These are phyloP conservation scores for Septoria linicola DNA, from an alignment of 2,329 filamentous ascomycete genomes.

Conservation along the genomic window DNA sequence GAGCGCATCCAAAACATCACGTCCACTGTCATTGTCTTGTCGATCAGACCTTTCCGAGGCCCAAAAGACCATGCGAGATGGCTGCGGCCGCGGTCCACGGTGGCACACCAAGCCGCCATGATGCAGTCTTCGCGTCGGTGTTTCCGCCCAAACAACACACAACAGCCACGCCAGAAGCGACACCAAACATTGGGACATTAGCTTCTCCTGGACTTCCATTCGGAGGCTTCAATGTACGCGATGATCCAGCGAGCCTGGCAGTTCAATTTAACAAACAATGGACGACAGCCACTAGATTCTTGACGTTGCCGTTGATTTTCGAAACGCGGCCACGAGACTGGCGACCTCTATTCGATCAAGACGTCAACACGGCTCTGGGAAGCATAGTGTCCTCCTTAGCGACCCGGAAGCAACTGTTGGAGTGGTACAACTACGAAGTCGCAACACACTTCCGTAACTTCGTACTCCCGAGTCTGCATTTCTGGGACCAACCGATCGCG, in stretches of 20 bases:
- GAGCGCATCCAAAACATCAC: slow-evolving; percentile 12
- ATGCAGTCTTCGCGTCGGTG: slow-evolving; percentile 41
- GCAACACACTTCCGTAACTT: slow-evolving; percentile 43
- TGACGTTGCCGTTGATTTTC: slow-evolving; percentile 26
- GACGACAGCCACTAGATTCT: slow-evolving; percentile 48
- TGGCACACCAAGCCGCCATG: slow-evolving; percentile 12
- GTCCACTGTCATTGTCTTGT: background rate
- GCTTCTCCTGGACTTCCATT: slow-evolving; percentile 42
- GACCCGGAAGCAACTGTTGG: slow-evolving; percentile 37
- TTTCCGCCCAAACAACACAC: slow-evolving; percentile 47
- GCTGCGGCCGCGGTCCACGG: slow-evolving; percentile 13
- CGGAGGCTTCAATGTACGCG: slow-evolving; percentile 41
- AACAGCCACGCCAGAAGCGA: slow-evolving; percentile 46
- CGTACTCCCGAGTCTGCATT: slow-evolving; percentile 27
- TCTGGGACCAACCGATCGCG: slow-evolving; percentile 31
- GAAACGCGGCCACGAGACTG: slow-evolving; percentile 1
- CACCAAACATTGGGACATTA: slow-evolving; percentile 44
- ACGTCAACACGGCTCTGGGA: slow-evolving; percentile 23
- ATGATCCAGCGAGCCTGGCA: slow-evolving; percentile 39
- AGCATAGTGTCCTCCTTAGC: slow-evolving; percentile 14
- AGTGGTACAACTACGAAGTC: slow-evolving; percentile 50
- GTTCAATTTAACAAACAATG: slow-evolving; percentile 44
- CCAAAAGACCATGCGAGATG: slow-evolving; percentile 16
- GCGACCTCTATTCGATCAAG: slow-evolving; percentile 9
- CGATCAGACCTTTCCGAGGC: too few species aligned